Percentiles rank a stretch among this genome's conserved stretches.
Conservation (phyloP, 2,329 filamentous ascomycete genomes). For the Aspergillus quadrilineatus region DNA sequence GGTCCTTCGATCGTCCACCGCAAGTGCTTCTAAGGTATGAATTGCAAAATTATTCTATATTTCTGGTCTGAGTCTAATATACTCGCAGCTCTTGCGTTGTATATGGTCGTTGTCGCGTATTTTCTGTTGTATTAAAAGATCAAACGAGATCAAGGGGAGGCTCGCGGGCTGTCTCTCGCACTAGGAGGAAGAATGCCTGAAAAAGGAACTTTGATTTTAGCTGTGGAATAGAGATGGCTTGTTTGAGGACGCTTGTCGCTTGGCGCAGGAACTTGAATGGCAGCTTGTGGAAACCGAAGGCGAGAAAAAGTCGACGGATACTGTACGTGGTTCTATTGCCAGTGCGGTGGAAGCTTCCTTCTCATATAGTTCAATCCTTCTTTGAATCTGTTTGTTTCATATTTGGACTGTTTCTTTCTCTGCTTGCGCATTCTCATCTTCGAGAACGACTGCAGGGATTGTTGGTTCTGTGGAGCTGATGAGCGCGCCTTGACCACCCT, state of each 20-base stretch:
- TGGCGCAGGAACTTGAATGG: slow-evolving; percentile 19
- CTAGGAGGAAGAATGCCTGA: slow-evolving; percentile 42
- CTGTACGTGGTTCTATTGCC: slow-evolving; percentile 24
- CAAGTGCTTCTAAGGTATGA: slow-evolving; percentile 96
- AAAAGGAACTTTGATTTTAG: slow-evolving; percentile 42
- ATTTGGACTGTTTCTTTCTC: slow-evolving; percentile 20
- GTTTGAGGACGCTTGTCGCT: slow-evolving; percentile 25
- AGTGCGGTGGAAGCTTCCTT: slow-evolving; percentile 23
- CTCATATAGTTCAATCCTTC: slow-evolving; percentile 28
- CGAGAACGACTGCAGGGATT: slow-evolving; percentile 14
- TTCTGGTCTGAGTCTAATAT: neutral
- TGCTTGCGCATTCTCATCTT: slow-evolving; percentile 15
- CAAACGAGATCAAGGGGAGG: slow-evolving; percentile 37
- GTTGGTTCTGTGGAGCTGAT: slow-evolving; percentile 12
- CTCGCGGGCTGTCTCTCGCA: slow-evolving; percentile 39
- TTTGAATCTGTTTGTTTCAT: slow-evolving; percentile 26
- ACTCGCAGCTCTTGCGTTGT: slow-evolving; percentile 25
- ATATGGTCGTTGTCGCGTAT: slow-evolving; percentile 39
- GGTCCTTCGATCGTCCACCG: slow-evolving; percentile 99
- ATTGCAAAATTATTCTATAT: neutral
- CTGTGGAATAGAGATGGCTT: slow-evolving; percentile 41
- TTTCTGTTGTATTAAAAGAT: slow-evolving; percentile 45
- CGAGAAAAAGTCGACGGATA: slow-evolving; percentile 19
- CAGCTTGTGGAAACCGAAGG: slow-evolving; percentile 18
- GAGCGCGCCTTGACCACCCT: slow-evolving; percentile 4